Base-by-base conservation (phyloP, 176 grass and related monocot genomes). In the Avena eriantha region DNA sequence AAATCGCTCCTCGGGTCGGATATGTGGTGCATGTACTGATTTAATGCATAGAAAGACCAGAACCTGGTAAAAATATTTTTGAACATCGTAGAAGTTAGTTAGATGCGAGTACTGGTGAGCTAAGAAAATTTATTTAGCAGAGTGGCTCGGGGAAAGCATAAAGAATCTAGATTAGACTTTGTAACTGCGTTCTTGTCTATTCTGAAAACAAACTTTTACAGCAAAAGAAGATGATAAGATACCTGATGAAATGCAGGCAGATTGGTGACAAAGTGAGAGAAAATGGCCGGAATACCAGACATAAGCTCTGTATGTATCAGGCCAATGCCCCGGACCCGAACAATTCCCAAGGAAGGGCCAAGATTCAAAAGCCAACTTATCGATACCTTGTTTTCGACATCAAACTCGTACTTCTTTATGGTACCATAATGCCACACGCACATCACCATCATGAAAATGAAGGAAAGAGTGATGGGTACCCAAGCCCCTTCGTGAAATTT, bases 181-280 rank as follows among this genome's bases (percentile, higher is more conserved):
- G 69, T 4, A 77, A 39, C 35, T 36, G 48, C 11, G 18, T 31
- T 54, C 5, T 56, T 21, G 14, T 64, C 19, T 31, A 31, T 18
- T 65, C 22, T 31, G 4, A 68, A 36, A 81, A 36, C 18, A 82
- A 54, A 9, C 50, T 50, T 67, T 3, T 66, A 68, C 4, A 82
- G 21, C 23, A 82, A 6, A 9, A 57, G 11, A 23, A 36, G 17
- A 19, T 36, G 66, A 73, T 4, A 71, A 47, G 1, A 66, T 85
- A 98, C 96, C 96, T 98, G 96, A 89, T 98, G 96, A 87, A 98
- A 98, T 56, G 96, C 96, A 80, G 96, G 96, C 10, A 98, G 84
- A 49, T 98, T 98, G 69, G 96, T 94, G 78, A 98, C 96, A 8
- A 98, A 98, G 57, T 98, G 96, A 64, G 96, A 94, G 80, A 98